These are phyloP conservation scores for Talaromyces marneffei DNA, from an alignment of 2,329 filamentous ascomycete species.

Conservation along the genomic window DNA sequence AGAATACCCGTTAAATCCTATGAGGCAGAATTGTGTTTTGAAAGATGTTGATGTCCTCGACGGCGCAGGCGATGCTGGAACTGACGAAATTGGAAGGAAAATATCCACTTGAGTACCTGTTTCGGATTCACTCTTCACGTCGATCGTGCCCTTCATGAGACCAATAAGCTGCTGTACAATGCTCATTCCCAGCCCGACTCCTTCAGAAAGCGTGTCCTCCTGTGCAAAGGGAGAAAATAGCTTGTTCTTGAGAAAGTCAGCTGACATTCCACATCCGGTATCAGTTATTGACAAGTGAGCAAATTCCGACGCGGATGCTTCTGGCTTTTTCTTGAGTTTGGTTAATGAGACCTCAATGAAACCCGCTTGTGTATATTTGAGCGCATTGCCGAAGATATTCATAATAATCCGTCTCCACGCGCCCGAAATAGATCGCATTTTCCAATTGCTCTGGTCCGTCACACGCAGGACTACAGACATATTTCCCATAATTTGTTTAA, in stretches of 20 bases:
- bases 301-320: slow-evolving; percentile 13
- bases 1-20: slow-evolving; percentile 24
- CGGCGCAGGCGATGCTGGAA: neutral
- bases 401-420: slow-evolving; percentile 33
- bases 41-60: neutral
- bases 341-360: slow-evolving; percentile 28
- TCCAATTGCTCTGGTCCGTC: slow-evolving; percentile 27
- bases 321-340: slow-evolving; percentile 11
- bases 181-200: slow-evolving; percentile 59
- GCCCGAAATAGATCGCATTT: slow-evolving; percentile 24
- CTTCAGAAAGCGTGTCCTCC: slow-evolving; percentile 53
- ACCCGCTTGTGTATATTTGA: slow-evolving; percentile 16
- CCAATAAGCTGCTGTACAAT: slow-evolving; percentile 55
- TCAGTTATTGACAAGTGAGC: slow-evolving; percentile 49
- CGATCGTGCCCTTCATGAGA: slow-evolving; percentile 52
- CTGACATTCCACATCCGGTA: slow-evolving; percentile 58
- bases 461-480: slow-evolving; percentile 27
- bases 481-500: slow-evolving; percentile 5
- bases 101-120: slow-evolving; percentile 27
- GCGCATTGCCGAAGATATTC: slow-evolving; percentile 19
- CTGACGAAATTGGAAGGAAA: slow-evolving; percentile 21
- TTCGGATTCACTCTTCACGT: slow-evolving; percentile 43
- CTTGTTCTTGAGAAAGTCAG: slow-evolving; percentile 52
- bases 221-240: slow-evolving; percentile 60
- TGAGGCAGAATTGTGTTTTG: slow-evolving; percentile 21